Percentiles rank a stretch among this genome's conserved stretches.
Evolutionary conservation across 225 moss, liverwort and hornwort genomes (phyloP).

Genomic region (Pleurozium schreberi): DNA sequence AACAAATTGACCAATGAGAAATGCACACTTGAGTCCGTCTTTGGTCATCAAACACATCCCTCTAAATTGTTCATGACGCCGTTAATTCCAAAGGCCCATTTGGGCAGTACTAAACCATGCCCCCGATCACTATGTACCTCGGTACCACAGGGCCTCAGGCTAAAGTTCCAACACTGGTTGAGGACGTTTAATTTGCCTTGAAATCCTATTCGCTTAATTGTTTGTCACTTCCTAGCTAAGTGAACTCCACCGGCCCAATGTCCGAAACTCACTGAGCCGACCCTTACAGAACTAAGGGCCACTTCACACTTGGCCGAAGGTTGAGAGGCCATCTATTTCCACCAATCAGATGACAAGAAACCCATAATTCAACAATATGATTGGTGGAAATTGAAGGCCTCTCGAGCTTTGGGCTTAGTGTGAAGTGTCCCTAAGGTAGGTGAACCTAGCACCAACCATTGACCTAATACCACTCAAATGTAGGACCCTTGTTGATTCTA

Average conservation of each 20-base stretch:
- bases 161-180: neutral
- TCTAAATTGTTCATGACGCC: neutral
- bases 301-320: too few relatives aligned
- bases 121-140: neutral
- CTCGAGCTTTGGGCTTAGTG: too few relatives aligned
- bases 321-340: too few relatives aligned
- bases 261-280: neutral
- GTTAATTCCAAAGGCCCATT: neutral
- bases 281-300: too few relatives aligned
- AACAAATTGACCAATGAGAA: neutral
- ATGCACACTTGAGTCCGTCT: neutral
- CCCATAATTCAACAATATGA: too few relatives aligned
- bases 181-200: neutral
- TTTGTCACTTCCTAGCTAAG: neutral
- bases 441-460: too few relatives aligned
- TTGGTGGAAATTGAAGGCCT: too few relatives aligned
- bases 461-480: too few relatives aligned
- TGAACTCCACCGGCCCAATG: neutral
- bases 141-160: neutral
- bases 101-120: neutral
- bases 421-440: too few relatives aligned
- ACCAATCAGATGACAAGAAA: too few relatives aligned
- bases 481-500: too few relatives aligned
- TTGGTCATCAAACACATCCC: neutral
- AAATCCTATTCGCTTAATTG: too few relatives aligned